Percentiles rank a stretch among this genome's conserved stretches.
phyloP scores from a whole-genome alignment of 106 monocot species.

The Vanilla planifolia region DNA sequence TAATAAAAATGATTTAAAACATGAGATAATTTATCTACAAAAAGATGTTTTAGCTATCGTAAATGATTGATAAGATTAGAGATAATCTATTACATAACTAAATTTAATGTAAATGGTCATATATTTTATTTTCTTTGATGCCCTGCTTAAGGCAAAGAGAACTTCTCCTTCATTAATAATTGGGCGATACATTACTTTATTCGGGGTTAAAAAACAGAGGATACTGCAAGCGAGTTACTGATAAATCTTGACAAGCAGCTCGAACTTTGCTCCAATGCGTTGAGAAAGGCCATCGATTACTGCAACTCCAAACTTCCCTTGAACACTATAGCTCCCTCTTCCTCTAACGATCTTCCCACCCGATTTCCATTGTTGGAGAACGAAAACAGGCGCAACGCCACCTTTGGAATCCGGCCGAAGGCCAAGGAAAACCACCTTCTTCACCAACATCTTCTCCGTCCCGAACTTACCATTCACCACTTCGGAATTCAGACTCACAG shows the following conservation, averaged over 20 bases:
- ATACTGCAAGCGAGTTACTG: no score
- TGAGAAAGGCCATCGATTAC: constrained; percentile 24
- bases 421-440: constrained; percentile 9
- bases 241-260: constrained; percentile 23
- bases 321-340: not conserved
- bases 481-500: not conserved
- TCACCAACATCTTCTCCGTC: constrained; percentile 6
- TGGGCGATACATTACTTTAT: no score
- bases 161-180: no score
- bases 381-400: not conserved
- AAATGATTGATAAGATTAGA: no score
- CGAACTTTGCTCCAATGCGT: constrained; percentile 29
- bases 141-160: no score
- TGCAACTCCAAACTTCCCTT: constrained; percentile 11
- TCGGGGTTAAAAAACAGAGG: no score
- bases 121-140: no score
- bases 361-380: not conserved
- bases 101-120: no score
- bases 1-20: no score
- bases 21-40: no score
- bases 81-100: no score
- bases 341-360: not conserved
- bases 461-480: constrained; percentile 10
- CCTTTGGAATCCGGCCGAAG: not conserved
- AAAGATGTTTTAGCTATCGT: no score